These are phyloP conservation scores for Plectranthus barbatus DNA, from an alignment of 257 asterid genomes.

Conservation along the genomic window DNA sequence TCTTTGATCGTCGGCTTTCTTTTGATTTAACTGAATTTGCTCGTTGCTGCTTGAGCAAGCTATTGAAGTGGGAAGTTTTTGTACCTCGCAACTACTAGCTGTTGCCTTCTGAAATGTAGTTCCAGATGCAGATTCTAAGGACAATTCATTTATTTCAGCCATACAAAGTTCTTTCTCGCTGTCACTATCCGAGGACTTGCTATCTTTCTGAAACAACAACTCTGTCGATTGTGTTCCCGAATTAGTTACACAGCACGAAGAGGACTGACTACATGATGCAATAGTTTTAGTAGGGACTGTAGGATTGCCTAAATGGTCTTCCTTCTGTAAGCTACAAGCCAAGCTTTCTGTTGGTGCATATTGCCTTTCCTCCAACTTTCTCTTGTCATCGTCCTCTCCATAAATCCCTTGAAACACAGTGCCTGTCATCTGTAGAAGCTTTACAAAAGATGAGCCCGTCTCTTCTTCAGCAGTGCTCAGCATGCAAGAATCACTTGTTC, in stretches of 20 bases:
- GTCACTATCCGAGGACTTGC: constrained; percentile 8
- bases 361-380: constrained; percentile 4
- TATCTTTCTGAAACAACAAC: constrained; percentile 17
- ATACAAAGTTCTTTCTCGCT: constrained; percentile 27
- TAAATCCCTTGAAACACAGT: constrained; percentile 29
- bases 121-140: constrained; percentile 52
- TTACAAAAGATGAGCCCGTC: constrained; percentile 35
- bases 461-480: constrained; percentile 44
- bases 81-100: constrained; percentile 17
- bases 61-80: constrained; percentile 28
- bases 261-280: constrained; percentile 16
- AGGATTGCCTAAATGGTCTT: constrained; percentile 10
- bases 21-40: constrained; percentile 20
- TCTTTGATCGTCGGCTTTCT: constrained; percentile 20
- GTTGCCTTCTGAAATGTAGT: constrained; percentile 23
- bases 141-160: constrained; percentile 49
- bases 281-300: constrained; percentile 10
- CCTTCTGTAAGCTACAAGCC: constrained; percentile 23
- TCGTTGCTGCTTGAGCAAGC: constrained; percentile 23
- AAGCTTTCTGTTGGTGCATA: constrained; percentile 23
- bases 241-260: constrained; percentile 13
- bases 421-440: constrained; percentile 52
- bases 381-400: constrained; percentile 21
- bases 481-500: constrained; percentile 41
- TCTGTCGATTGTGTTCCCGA: constrained; percentile 32